phyloP scores from a whole-genome alignment of 345 rosid genomes.

The Eucalyptus pauciflora region DNA sequence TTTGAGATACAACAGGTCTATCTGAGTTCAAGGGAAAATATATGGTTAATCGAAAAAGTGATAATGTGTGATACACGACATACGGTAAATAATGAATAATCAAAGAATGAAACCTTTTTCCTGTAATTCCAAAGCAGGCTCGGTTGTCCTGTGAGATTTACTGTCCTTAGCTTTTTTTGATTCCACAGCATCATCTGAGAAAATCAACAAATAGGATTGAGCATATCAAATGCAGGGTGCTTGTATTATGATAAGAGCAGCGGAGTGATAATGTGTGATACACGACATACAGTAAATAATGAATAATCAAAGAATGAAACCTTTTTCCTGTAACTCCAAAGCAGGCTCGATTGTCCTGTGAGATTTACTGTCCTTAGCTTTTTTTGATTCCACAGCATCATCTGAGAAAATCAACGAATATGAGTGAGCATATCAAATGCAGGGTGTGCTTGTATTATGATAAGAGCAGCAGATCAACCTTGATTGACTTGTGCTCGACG shows the following conservation, averaged over 20 bases:
- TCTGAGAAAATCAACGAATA: constrained; percentile 10
- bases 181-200: constrained; percentile 21
- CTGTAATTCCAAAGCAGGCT: constrained; percentile 8
- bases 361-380: constrained; percentile 6
- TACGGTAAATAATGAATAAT: not conserved
- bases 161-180: constrained; percentile 9
- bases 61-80: not conserved
- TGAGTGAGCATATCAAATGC: not conserved
- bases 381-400: constrained; percentile 12
- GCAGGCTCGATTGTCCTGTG: constrained; percentile 20
- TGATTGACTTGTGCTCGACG: constrained; percentile 54
- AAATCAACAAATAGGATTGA: not conserved
- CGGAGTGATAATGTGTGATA: not conserved
- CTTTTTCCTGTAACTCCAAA: constrained; percentile 9
- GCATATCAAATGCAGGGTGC: not conserved
- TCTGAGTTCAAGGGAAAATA: constrained; percentile 16
- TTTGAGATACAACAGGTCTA: constrained; percentile 39
- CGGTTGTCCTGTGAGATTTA: constrained; percentile 12
- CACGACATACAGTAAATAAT: not conserved
- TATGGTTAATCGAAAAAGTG: not conserved
- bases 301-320: not conserved
- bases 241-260: not conserved
- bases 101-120: constrained; percentile 10
- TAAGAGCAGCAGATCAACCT: constrained; percentile 15
- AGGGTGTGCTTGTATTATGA: not conserved